These are phyloP conservation scores for Pseudonitzschia delicatissima DNA, from an alignment of 108 stramenopile species.

Conservation along the genomic window DNA sequence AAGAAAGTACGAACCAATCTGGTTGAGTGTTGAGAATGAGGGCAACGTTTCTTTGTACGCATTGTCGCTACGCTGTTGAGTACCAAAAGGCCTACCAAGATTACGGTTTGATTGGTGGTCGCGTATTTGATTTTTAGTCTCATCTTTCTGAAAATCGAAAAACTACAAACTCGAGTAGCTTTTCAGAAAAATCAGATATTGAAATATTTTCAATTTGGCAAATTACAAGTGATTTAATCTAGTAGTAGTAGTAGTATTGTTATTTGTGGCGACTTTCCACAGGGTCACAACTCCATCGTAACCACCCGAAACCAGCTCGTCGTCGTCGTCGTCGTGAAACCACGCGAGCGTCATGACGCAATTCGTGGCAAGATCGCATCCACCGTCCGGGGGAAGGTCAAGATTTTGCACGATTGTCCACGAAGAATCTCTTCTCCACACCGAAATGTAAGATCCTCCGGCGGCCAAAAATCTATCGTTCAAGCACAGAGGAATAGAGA, in stretches of 20 bases:
- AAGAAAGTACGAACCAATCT: too few species aligned
- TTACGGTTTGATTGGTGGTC: too few species aligned
- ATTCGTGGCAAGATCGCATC: neutral
- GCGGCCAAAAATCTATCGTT: conserved; percentile 1
- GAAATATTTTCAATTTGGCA: too few species aligned
- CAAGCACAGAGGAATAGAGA: neutral
- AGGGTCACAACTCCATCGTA: conserved; percentile 3
- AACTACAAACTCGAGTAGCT: too few species aligned
- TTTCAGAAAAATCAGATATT: too few species aligned
- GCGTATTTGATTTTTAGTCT: too few species aligned
- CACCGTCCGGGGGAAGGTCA: neutral
- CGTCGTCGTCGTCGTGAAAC: neutral
- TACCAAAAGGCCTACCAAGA: too few species aligned
- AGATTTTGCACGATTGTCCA: neutral
- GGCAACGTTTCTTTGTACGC: too few species aligned
- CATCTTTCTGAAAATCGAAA: too few species aligned
- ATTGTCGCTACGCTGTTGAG: too few species aligned
- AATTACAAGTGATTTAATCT: too few species aligned
- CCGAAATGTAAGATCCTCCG: neutral
- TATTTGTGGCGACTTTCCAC: neutral
- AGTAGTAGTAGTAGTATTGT: neutral
- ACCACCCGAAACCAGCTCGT: neutral
- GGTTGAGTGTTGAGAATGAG: too few species aligned
- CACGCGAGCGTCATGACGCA: conserved; percentile 5
- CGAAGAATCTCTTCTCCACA: neutral